Percentiles rank a stretch among this genome's conserved stretches.
phyloP scores from a whole-genome alignment of 768 basidiomycete genomes.

The Boletus sp. region DNA sequence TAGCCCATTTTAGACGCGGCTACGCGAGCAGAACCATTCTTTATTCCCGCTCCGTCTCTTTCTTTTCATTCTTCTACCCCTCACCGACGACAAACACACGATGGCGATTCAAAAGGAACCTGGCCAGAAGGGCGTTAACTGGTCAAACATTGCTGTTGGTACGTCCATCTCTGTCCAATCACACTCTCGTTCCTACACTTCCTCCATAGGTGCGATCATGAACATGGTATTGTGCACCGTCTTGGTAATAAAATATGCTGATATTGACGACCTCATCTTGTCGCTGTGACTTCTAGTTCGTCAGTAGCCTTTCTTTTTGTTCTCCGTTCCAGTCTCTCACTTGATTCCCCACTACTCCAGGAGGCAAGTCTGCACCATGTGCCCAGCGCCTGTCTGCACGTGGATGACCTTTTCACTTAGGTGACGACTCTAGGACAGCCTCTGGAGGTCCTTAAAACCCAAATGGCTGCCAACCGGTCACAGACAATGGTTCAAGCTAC shows the following conservation, averaged over 20 bases:
- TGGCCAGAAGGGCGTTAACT: slow-evolving; percentile 88
- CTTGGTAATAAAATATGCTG: slow-evolving; percentile 19
- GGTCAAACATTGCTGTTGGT: slow-evolving; percentile 97
- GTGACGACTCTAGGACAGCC: slow-evolving; percentile 99
- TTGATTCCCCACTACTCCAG: slow-evolving; percentile 37
- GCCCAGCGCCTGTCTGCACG: background rate
- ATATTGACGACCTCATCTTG: slow-evolving; percentile 6
- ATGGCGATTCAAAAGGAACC: slow-evolving; percentile 88
- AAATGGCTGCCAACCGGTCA: slow-evolving; percentile 96
- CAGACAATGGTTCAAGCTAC: slow-evolving; percentile 89
- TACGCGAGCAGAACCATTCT: background rate
- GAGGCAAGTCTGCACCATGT: slow-evolving; percentile 57
- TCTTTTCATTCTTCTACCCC: slow-evolving; percentile 9
- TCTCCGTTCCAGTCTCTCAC: slow-evolving; percentile 9
- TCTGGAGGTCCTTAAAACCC: slow-evolving; percentile 96
- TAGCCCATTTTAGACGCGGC: slow-evolving; percentile 12
- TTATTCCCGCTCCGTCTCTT: slow-evolving; percentile 6
- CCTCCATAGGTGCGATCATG: slow-evolving; percentile 83
- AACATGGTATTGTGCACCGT: slow-evolving; percentile 77
- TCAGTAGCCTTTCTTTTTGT: slow-evolving; percentile 24
- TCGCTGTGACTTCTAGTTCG: slow-evolving; percentile 40
- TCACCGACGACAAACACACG: slow-evolving; percentile 23
- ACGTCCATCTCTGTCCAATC: slow-evolving; percentile 33
- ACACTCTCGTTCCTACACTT: slow-evolving; percentile 18
- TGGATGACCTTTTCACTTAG: slow-evolving; percentile 38